phyloP scores from a whole-genome alignment of 2,329 filamentous ascomycete species.

The Exophiala phaeomuriformis region DNA sequence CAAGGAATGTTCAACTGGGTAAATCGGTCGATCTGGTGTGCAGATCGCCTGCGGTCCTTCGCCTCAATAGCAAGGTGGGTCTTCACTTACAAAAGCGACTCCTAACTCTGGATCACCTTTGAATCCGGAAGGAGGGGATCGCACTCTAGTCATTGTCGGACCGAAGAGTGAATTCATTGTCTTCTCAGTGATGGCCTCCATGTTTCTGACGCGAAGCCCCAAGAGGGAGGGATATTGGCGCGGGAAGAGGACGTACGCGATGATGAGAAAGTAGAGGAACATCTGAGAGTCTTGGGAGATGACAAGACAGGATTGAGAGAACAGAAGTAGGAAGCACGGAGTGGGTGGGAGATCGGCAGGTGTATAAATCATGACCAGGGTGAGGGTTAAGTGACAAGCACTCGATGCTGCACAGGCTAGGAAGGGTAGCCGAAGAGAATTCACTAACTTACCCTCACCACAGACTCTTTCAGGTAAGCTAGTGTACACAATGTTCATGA shows the following conservation, averaged over 20 bases:
- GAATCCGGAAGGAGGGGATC: not conserved
- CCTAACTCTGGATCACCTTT: not conserved
- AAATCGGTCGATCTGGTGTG: too few species aligned
- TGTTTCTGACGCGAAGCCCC: too few species aligned
- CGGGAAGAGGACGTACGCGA: too few species aligned
- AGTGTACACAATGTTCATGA: not conserved
- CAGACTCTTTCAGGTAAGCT: not conserved
- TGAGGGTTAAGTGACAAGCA: not conserved
- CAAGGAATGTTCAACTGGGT: too few species aligned
- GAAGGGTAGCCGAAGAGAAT: not conserved
- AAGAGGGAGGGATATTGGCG: too few species aligned
- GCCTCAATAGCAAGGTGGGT: not conserved
- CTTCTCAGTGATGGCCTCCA: not conserved
- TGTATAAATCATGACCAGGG: not conserved
- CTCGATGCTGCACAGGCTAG: not conserved
- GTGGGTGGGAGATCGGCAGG: not conserved
- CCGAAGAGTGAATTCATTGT: not conserved
- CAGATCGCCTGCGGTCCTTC: too few species aligned
- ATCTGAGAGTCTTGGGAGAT: too few species aligned
- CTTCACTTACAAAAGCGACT: not conserved
- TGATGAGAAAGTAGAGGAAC: too few species aligned
- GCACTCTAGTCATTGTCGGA: not conserved
- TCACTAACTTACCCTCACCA: not conserved
- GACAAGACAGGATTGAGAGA: not conserved
- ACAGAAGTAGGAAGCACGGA: not conserved